These are phyloP conservation scores for Exsudoporus frostii DNA, from an alignment of 768 basidiomycete species.

Conservation along the genomic window DNA sequence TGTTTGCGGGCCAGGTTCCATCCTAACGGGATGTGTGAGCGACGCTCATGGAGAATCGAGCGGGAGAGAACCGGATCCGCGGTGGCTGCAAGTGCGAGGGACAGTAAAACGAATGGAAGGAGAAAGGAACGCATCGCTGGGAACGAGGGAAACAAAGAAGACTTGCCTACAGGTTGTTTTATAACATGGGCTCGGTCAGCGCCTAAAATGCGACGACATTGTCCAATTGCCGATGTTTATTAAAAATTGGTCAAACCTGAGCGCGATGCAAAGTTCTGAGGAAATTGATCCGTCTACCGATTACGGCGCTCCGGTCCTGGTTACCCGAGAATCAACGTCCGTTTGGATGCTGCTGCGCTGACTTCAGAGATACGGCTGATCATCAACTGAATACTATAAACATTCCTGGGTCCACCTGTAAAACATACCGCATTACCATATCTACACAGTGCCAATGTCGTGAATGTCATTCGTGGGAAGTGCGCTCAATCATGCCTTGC, in stretches of 20 bases:
- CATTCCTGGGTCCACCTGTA: not conserved
- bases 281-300: too few species aligned
- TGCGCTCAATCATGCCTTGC: constrained; percentile 14
- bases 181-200: not conserved
- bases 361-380: not conserved
- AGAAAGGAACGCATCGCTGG: constrained; percentile 18
- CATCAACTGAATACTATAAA: not conserved
- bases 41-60: constrained; percentile 12
- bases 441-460: not conserved
- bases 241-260: not conserved
- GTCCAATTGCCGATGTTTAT: not conserved
- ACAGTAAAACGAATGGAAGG: constrained; percentile 22
- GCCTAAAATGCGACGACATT: too few species aligned
- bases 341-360: not conserved
- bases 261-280: too few species aligned
- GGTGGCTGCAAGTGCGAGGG: constrained; percentile 12
- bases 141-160: not conserved
- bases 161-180: not conserved
- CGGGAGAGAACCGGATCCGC: constrained; percentile 7
- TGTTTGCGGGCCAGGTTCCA: constrained; percentile 34
- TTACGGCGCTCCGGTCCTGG: not conserved
- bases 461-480: not conserved
- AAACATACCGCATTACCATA: not conserved
- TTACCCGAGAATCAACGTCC: not conserved
- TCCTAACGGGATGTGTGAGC: constrained; percentile 37